These are phyloP conservation scores for Colletotrichum salicis DNA, from an alignment of 2,329 filamentous ascomycete genomes.

Conservation along the genomic window DNA sequence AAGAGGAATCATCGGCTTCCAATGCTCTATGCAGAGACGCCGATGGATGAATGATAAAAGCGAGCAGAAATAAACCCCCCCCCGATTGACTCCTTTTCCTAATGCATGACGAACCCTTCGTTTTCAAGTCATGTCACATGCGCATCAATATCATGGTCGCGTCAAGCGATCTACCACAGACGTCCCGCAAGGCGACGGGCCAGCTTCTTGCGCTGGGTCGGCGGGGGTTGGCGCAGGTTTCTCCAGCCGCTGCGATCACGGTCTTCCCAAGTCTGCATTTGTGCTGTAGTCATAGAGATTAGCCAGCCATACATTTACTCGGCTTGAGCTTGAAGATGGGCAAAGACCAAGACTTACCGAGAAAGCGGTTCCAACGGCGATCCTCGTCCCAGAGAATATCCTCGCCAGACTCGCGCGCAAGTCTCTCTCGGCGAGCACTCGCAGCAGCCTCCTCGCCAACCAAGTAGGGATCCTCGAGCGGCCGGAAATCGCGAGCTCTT, in stretches of 20 bases:
- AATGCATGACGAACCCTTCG: slow-evolving; percentile 29
- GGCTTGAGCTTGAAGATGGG: not conserved
- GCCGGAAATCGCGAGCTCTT: slow-evolving; percentile 46
- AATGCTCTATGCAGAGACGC: slow-evolving; percentile 31
- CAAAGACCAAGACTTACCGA: slow-evolving; percentile 56
- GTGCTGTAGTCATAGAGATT: slow-evolving; percentile 48
- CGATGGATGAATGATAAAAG: slow-evolving; percentile 19
- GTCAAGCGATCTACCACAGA: slow-evolving; percentile 30
- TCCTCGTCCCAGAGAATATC: slow-evolving; percentile 68
- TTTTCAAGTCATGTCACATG: slow-evolving; percentile 21
- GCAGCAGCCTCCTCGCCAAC: slow-evolving; percentile 74
- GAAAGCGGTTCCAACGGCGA: slow-evolving; percentile 69
- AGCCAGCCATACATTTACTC: not conserved
- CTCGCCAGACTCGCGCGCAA: slow-evolving; percentile 65
- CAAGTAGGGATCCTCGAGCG: slow-evolving; percentile 74
- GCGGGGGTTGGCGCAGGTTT: slow-evolving; percentile 52
- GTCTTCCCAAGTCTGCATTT: slow-evolving; percentile 62
- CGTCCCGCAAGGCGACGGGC: slow-evolving; percentile 52
- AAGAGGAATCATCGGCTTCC: slow-evolving; percentile 23
- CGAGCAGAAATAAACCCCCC: too few species aligned
- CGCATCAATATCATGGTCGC: not conserved
- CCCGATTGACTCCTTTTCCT: slow-evolving; percentile 29
- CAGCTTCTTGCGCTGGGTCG: slow-evolving; percentile 50
- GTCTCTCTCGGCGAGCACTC: slow-evolving; percentile 64
- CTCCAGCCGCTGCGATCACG: slow-evolving; percentile 62